Percentiles rank a stretch among this genome's conserved stretches.
These are phyloP conservation scores for Blastobotrys raffinosifermentans DNA, from an alignment of 1,139 yeast species.

Conservation along the genomic window DNA sequence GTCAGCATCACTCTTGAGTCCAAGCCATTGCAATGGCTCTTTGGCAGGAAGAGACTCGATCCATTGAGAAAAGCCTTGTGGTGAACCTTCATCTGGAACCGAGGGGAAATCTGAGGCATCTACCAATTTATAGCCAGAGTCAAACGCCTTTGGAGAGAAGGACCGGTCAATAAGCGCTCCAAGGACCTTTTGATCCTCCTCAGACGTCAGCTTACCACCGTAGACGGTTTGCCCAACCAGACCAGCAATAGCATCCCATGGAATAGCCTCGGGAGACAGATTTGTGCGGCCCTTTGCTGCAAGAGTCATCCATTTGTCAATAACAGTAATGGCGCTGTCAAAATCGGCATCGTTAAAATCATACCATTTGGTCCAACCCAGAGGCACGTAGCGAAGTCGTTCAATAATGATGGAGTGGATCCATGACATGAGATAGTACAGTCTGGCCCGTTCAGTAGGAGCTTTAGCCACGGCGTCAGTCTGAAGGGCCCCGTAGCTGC, in stretches of 20 bases:
- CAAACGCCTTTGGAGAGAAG: slow-evolving; percentile 36
- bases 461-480: slow-evolving; percentile 19
- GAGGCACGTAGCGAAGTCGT: slow-evolving; percentile 52
- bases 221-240: slow-evolving; percentile 54
- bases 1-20: slow-evolving; percentile 45
- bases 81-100: slow-evolving; percentile 46
- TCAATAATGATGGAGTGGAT: slow-evolving; percentile 59
- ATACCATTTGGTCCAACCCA: slow-evolving; percentile 55
- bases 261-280: slow-evolving; percentile 44
- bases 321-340: slow-evolving; percentile 42
- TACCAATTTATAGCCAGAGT: slow-evolving; percentile 35
- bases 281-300: slow-evolving; percentile 32
- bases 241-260: slow-evolving; percentile 52
- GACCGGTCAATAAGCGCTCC: slow-evolving; percentile 28
- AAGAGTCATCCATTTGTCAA: slow-evolving; percentile 39
- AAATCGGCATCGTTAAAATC: slow-evolving; percentile 77
- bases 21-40: slow-evolving; percentile 61
- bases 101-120: slow-evolving; percentile 24
- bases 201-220: slow-evolving; percentile 64
- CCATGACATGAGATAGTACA: slow-evolving; percentile 61
- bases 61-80: slow-evolving; percentile 46
- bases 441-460: slow-evolving; percentile 44
- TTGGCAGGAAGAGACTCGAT: slow-evolving; percentile 48
- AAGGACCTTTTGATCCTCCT: slow-evolving; percentile 38
- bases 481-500: slow-evolving; percentile 32